Evolutionary conservation across 352 stramenopile species (phyloP).

Genomic region (Bremia lactucae): DNA sequence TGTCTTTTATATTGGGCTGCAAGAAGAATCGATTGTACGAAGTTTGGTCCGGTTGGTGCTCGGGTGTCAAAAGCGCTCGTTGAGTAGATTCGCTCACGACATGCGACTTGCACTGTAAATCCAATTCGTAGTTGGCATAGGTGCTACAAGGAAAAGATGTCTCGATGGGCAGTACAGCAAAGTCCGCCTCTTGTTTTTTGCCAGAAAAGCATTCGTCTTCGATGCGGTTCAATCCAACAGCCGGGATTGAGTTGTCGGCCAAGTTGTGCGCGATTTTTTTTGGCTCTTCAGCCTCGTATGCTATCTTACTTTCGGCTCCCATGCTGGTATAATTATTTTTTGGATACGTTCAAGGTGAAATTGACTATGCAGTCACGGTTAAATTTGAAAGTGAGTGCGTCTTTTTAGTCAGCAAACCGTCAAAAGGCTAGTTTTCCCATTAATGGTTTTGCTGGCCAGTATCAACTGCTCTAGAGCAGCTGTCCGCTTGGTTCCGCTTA

Average conservation of each 20-base stretch:
- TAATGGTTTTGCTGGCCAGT: no score
- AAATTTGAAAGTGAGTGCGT: conserved; percentile 18
- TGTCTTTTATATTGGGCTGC: conserved; percentile 57
- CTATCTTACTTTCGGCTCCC: conserved; percentile 65
- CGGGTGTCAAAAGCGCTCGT: conserved; percentile 2
- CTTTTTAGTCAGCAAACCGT: no score
- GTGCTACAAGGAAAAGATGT: conserved; percentile 94
- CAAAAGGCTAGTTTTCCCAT: no score
- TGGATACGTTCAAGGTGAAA: no score
- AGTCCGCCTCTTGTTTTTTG: conserved; percentile 82
- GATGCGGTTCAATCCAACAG: conserved; percentile 25
- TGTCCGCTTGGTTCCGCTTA: no score
- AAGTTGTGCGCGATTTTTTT: conserved; percentile 45
- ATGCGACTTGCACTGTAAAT: conserved; percentile 60
- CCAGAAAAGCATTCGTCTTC: conserved; percentile 50
- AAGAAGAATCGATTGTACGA: conserved; percentile 85
- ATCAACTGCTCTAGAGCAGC: no score
- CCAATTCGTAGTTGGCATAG: conserved; percentile 91
- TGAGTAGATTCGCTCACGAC: conserved; percentile 63
- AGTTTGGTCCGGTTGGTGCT: conserved; percentile 51
- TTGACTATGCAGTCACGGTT: conserved; percentile 1
- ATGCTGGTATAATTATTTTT: no score
- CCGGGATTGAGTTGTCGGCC: conserved; percentile 12
- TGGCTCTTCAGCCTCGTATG: conserved; percentile 93
- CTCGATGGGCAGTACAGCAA: conserved; percentile 92